Evolutionary conservation across 257 asterid species (phyloP).

Genomic region (Solanum bulbocastanum): DNA sequence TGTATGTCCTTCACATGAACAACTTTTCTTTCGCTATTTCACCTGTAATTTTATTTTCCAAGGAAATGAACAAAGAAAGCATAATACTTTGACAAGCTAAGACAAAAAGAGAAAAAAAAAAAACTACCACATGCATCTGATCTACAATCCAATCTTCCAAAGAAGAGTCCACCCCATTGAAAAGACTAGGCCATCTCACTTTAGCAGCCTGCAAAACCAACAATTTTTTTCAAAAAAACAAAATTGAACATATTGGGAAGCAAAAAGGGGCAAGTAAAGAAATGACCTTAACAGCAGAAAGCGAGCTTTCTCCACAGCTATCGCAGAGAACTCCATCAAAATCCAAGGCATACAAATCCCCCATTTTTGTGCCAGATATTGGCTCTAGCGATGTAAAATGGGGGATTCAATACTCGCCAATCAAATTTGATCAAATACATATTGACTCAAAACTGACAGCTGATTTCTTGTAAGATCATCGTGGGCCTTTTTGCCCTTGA

Average conservation of each 20-base stretch:
- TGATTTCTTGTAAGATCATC: neutral
- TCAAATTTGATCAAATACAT: neutral
- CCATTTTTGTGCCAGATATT: conserved; percentile 29
- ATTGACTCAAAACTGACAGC: neutral
- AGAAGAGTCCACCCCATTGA: conserved; percentile 53
- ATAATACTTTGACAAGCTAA: neutral
- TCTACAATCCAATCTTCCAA: conserved; percentile 87
- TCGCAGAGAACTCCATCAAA: conserved; percentile 96
- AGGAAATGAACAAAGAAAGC: neutral
- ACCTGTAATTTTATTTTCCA: neutral
- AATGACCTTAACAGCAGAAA: conserved; percentile 93
- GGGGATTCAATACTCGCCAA: neutral
- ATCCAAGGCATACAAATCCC: conserved; percentile 87
- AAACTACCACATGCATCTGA: conserved; percentile 72
- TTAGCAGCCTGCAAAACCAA: conserved; percentile 61
- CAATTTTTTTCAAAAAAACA: neutral
- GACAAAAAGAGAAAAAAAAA: neutral
- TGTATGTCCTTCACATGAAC: neutral
- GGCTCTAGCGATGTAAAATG: neutral
- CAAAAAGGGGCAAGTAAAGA: neutral
- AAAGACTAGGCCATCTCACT: conserved; percentile 80
- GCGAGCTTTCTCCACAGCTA: conserved; percentile 97
- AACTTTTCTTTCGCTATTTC: neutral
- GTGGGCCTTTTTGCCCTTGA: neutral
- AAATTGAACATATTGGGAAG: neutral